A percentile compares a stretch with the other conserved stretches of the same genome.
phyloP scores from a whole-genome alignment of 495 filamentous ascomycete species.

The Cercophora scortea region DNA sequence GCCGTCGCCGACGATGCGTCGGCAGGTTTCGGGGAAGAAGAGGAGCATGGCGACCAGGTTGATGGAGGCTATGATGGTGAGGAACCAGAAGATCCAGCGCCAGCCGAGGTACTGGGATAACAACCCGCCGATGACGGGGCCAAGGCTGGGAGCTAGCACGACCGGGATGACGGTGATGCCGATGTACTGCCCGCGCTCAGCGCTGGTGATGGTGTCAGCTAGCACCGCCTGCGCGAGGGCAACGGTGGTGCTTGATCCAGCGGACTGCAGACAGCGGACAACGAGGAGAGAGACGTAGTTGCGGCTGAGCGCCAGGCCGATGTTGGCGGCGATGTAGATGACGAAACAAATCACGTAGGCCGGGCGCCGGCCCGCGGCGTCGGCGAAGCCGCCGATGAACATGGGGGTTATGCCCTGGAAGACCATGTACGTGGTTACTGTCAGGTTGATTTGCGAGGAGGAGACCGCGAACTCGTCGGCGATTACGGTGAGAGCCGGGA shows the following conservation, averaged over 20 bases:
- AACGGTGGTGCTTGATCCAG: conserved; percentile 44
- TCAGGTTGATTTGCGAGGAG: conserved; percentile 50
- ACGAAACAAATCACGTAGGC: conserved; percentile 47
- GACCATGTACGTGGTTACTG: conserved; percentile 53
- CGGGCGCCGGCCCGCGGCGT: conserved; percentile 46
- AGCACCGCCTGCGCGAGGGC: conserved; percentile 49
- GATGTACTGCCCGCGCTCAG: conserved; percentile 43
- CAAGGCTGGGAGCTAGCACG: conserved; percentile 20
- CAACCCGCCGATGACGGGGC: conserved; percentile 45
- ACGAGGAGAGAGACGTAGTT: conserved; percentile 44
- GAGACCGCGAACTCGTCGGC: conserved; percentile 46
- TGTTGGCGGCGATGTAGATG: conserved; percentile 49
- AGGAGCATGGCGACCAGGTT: conserved; percentile 35
- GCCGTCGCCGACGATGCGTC: conserved; percentile 60
- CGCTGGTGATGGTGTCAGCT: conserved; percentile 44
- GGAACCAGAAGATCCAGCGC: conserved; percentile 64
- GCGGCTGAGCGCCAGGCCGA: conserved; percentile 44
- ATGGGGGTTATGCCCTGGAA: conserved; percentile 52
- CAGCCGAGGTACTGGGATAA: conserved; percentile 55
- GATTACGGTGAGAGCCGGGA: conserved; percentile 55
- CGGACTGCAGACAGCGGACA: conserved; percentile 48
- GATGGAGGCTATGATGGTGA: conserved; percentile 42
- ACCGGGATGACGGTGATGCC: conserved; percentile 30
- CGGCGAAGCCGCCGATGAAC: conserved; percentile 49
- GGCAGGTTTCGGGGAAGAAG: conserved; percentile 53